Evolutionary conservation across 2,329 filamentous ascomycete species (phyloP).

Genomic region (Metarhizium guizhouense): DNA sequence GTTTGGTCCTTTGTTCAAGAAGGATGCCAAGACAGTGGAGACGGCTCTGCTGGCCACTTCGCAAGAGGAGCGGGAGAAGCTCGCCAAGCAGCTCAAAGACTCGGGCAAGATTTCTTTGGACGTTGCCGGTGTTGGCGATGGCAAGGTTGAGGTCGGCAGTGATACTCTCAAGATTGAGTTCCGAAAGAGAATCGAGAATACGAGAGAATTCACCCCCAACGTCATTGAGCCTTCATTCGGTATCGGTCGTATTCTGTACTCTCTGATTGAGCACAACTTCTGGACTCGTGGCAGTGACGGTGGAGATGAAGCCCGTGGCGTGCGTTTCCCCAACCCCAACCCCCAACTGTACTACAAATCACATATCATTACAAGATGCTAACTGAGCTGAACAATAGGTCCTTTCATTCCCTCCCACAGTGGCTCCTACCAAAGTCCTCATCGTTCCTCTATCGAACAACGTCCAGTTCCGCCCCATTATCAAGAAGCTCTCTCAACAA

Average conservation of each 20-base stretch:
- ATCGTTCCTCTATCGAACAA: constrained; percentile 83
- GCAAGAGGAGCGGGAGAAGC: constrained; percentile 73
- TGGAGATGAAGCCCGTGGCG: constrained; percentile 68
- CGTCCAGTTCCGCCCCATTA: constrained; percentile 68
- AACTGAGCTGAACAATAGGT: constrained; percentile 28
- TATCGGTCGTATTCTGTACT: constrained; percentile 90
- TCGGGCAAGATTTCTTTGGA: constrained; percentile 70
- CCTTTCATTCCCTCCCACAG: constrained; percentile 46
- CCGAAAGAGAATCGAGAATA: constrained; percentile 71
- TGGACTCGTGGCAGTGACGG: constrained; percentile 66
- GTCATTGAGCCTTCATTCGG: constrained; percentile 97
- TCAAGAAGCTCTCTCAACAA: constrained; percentile 63
- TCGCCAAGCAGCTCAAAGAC: constrained; percentile 64
- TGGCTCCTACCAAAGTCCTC: constrained; percentile 93
- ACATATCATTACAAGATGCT: constrained; percentile 1
- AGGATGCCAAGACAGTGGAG: constrained; percentile 81
- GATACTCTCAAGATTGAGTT: constrained; percentile 80
- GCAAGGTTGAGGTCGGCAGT: constrained; percentile 70
- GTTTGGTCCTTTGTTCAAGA: constrained; percentile 92
- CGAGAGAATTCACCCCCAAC: constrained; percentile 87
- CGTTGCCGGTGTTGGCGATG: constrained; percentile 56
- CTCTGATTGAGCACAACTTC: constrained; percentile 88
- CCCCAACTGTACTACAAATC: background rate
- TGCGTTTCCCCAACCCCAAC: constrained; percentile 41
- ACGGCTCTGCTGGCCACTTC: constrained; percentile 64